Evolutionary conservation across 768 basidiomycete species (phyloP), one percentile per base, ranked within the genome.

Genomic region (Gloeopeniophorella convolvens): DNA sequence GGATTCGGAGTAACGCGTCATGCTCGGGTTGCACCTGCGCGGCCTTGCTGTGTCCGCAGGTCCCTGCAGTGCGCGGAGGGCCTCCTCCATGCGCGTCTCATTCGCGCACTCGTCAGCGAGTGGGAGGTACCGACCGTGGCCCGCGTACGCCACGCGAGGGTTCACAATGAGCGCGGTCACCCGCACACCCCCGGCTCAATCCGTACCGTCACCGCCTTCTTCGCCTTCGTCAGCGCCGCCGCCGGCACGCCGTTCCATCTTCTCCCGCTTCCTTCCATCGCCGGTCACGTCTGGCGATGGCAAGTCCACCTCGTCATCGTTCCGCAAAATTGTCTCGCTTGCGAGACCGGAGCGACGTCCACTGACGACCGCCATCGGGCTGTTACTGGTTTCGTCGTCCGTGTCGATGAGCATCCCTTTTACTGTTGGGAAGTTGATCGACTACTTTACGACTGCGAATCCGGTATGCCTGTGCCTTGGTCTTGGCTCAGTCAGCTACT

Each of bases 351-450:
- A 98, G 68, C 74, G 72, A 60, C 88, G 81, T 56, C 82, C 88
- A 2, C 72, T 96, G 8, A 62, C 77, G 0, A 73, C 82, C 35
- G 93, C 93, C 6, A 72, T 93, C 39, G 86, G 85, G 0, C 68
- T 95, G 55, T 73, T 97, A 7, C 65, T 94, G 13, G 74, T 91
- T n/a, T 95, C 93, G 0, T 90, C 91, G 8, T 72, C 85, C 3
- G 89, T 99, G 18, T 88, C 90, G 3, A 87, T 97, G 83, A 87
- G 85, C 56, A 78, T 98, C 11, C 95, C 95, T 0, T 80, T 96
- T 59, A 92, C 92, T 1, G 84, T 97, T 60, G 95, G 95, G 9
- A 89, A 82, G 64, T 72, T 98, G 44, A 96, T 99, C 54, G 94
- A 97, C 68, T 92, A 86, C 69, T 98, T 96, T 67, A 82, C 86